Evolutionary conservation across 1,284 basidiomycete species (phyloP).

Genomic region (Austropuccinia psidii): DNA sequence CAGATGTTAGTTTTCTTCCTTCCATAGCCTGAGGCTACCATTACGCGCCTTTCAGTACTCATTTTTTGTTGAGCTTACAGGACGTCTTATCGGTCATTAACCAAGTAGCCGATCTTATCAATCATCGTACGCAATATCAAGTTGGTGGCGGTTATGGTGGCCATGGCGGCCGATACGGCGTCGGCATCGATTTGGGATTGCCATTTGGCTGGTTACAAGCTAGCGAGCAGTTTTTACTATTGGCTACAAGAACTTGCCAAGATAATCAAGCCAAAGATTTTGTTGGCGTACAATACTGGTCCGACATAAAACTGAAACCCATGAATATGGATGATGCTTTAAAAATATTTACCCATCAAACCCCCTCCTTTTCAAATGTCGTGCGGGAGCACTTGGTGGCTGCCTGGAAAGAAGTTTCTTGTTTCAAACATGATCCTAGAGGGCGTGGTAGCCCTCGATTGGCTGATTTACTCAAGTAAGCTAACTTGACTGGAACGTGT

Average conservation of each 20-base stretch:
- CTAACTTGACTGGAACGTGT: constrained; percentile 52
- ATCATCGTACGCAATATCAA: constrained; percentile 30
- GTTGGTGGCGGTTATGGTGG: constrained; percentile 38
- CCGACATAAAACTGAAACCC: constrained; percentile 40
- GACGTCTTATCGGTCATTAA: constrained; percentile 34
- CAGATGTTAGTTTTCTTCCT: constrained; percentile 56
- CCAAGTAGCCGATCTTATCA: constrained; percentile 33
- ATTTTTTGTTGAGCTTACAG: not conserved
- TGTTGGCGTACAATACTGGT: constrained; percentile 55
- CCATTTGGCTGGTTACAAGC: constrained; percentile 47
- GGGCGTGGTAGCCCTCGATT: constrained; percentile 2
- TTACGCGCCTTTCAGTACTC: not conserved
- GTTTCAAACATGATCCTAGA: not conserved
- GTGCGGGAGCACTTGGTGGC: constrained; percentile 12
- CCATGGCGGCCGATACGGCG: constrained; percentile 59
- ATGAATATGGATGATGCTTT: constrained; percentile 41
- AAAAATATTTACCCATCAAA: constrained; percentile 38
- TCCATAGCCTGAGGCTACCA: not conserved
- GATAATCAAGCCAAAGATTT: constrained; percentile 2
- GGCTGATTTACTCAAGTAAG: constrained; percentile 21
- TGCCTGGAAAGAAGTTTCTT: constrained; percentile 20
- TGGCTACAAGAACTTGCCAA: constrained; percentile 47
- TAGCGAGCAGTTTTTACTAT: constrained; percentile 48
- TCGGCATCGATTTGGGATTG: constrained; percentile 54
- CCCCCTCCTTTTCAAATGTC: not conserved